Conservation (phyloP, 768 basidiomycete genomes). For the Boletus insuetus region DNA sequence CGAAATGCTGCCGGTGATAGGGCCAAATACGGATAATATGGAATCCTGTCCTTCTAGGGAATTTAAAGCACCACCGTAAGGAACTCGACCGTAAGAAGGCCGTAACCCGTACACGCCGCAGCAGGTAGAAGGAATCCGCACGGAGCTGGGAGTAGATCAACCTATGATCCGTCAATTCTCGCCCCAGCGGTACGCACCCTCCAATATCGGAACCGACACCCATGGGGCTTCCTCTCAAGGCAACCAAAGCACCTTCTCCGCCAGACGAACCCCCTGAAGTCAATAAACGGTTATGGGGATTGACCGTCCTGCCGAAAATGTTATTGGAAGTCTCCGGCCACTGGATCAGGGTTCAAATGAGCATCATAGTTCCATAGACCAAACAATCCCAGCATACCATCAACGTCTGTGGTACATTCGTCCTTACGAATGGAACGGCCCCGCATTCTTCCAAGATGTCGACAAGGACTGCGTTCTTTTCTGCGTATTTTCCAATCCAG, state of each 20-base stretch:
- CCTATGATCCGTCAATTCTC: background rate
- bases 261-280: conserved; percentile 83
- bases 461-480: conserved; percentile 59
- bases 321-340: conserved; percentile 78
- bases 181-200: conserved; percentile 44
- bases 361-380: background rate
- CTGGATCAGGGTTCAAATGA: conserved; percentile 34
- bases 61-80: conserved; percentile 65
- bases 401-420: conserved; percentile 75
- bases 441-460: conserved; percentile 67
- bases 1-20: conserved; percentile 54
- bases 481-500: conserved; percentile 60
- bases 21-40: conserved; percentile 70
- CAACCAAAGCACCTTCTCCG: conserved; percentile 79
- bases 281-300: conserved; percentile 70
- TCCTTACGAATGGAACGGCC: conserved; percentile 69
- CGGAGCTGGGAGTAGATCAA: conserved; percentile 44
- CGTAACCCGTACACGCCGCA: conserved; percentile 70
- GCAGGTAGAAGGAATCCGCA: conserved; percentile 68
- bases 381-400: conserved; percentile 44
- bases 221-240: conserved; percentile 40
- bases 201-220: conserved; percentile 83
- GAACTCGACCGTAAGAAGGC: conserved; percentile 67
- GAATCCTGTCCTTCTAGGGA: conserved; percentile 71
- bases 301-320: conserved; percentile 74